These are phyloP conservation scores for Fusarium citri DNA, from an alignment of 2,329 filamentous ascomycete species.

Conservation along the genomic window DNA sequence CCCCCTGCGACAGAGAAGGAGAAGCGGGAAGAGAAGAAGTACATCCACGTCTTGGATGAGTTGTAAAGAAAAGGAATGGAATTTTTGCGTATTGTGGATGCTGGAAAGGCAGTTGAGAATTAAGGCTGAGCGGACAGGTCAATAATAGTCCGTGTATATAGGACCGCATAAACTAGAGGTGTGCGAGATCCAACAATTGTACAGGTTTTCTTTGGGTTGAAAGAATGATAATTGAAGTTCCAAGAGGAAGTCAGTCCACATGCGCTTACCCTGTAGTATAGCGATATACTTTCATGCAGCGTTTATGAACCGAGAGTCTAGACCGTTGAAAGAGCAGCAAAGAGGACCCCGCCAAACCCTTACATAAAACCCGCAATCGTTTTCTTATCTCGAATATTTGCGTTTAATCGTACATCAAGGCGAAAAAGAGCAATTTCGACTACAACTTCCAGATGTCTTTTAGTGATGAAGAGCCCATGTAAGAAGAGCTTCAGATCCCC, in stretches of 20 bases:
- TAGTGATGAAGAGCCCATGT: constrained; percentile 64
- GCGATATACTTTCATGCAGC: neutral
- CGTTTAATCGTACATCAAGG: neutral
- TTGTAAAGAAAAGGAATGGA: constrained; percentile 65
- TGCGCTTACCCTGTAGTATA: constrained; percentile 39
- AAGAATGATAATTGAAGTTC: constrained; percentile 1
- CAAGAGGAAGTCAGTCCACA: neutral
- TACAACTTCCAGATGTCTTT: constrained; percentile 42
- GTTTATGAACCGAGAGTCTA: constrained; percentile 5
- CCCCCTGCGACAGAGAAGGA: constrained; percentile 95
- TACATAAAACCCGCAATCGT: constrained; percentile 24
- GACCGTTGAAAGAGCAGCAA: constrained; percentile 11
- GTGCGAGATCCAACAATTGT: constrained; percentile 48
- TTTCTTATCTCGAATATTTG: neutral
- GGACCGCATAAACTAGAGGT: constrained; percentile 48
- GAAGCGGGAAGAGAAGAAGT: constrained; percentile 95
- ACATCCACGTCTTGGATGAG: constrained; percentile 91
- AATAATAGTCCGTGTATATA: constrained; percentile 48
- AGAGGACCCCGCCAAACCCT: constrained; percentile 33
- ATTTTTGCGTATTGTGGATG: constrained; percentile 30
- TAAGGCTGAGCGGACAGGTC: constrained; percentile 34
- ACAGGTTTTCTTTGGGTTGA: constrained; percentile 46
- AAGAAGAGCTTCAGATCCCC: constrained; percentile 14
- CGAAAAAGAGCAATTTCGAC: constrained; percentile 6
- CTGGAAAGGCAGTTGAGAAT: constrained; percentile 26